Conservation (phyloP, 2,329 filamentous ascomycete species). For the Coniella vitis region DNA sequence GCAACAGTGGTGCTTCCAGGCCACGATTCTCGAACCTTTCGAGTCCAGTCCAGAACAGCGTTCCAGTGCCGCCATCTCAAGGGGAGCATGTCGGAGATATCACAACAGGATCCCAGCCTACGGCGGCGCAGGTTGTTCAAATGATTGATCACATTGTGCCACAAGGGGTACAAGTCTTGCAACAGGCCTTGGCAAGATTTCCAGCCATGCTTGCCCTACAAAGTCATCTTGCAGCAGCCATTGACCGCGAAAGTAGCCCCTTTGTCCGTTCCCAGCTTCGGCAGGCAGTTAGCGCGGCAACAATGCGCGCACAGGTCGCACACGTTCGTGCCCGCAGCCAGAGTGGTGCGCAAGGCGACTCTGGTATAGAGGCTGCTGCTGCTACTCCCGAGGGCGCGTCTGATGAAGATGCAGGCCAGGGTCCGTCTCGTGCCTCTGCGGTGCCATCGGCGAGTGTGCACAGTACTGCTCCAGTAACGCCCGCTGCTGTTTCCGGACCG, state of each 20-base stretch:
- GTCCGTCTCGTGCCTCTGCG: background rate
- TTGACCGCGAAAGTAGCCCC: constrained; percentile 44
- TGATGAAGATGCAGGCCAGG: constrained; percentile 8
- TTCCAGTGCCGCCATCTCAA: constrained; percentile 5
- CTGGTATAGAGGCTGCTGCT: constrained; percentile 15
- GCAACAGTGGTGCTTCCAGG: constrained; percentile 8
- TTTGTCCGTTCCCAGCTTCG: constrained; percentile 42
- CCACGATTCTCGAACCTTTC: constrained; percentile 14
- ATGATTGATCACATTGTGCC: constrained; percentile 49
- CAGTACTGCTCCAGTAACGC: background rate
- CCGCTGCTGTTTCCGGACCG: constrained; percentile 2
- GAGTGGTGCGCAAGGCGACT: constrained; percentile 19
- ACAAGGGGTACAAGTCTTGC: constrained; percentile 40
- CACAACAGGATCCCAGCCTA: constrained; percentile 26
- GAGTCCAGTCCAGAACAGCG: constrained; percentile 12
- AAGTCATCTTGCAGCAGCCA: constrained; percentile 41
- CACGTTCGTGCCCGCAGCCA: constrained; percentile 28
- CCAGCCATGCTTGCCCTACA: constrained; percentile 44
- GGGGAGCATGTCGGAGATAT: constrained; percentile 12
- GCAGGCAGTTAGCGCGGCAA: constrained; percentile 39
- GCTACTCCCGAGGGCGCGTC: constrained; percentile 4
- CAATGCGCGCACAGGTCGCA: constrained; percentile 39
- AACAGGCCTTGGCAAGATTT: constrained; percentile 38
- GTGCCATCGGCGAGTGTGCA: constrained; percentile 4
- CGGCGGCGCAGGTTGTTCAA: constrained; percentile 34